Percentiles rank a stretch among this genome's conserved stretches.
Conservation (phyloP, 106 monocot species). For the Posidonia australis region DNA sequence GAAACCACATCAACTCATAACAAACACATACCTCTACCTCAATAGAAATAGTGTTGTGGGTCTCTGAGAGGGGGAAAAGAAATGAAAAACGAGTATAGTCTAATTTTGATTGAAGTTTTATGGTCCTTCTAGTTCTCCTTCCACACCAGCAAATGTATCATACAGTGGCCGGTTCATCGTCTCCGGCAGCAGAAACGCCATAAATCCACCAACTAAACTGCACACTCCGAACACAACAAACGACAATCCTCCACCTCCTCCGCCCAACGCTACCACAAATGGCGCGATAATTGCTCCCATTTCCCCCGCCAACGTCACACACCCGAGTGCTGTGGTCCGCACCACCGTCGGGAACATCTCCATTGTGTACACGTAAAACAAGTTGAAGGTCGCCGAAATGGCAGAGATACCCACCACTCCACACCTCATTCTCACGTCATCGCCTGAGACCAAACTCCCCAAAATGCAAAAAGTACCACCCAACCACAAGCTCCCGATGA, state of each 20-base stretch:
- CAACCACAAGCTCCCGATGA: constrained; percentile 52
- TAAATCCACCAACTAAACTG: constrained; percentile 11
- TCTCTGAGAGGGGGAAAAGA: too few relatives aligned
- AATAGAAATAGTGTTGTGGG: too few relatives aligned
- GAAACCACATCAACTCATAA: too few relatives aligned
- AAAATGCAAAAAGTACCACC: constrained; percentile 47
- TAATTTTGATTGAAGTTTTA: too few relatives aligned
- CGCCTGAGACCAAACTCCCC: constrained; percentile 20
- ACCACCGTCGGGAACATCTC: constrained; percentile 89
- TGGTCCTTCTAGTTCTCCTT: too few relatives aligned
- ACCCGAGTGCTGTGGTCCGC: constrained; percentile 62
- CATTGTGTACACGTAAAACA: constrained; percentile 56
- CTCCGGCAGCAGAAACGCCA: constrained; percentile 21
- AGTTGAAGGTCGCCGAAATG: constrained; percentile 73
- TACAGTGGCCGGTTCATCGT: constrained; percentile 18
- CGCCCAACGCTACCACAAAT: constrained; percentile 40
- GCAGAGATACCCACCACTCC: constrained; percentile 77
- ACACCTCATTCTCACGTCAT: constrained; percentile 35
- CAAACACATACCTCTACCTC: too few relatives aligned
- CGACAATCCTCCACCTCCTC: constrained; percentile 13
- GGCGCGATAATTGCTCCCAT: constrained; percentile 68
- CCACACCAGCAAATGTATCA: constrained; percentile 22
- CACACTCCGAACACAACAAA: constrained; percentile 19
- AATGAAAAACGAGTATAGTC: too few relatives aligned
- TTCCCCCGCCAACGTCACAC: constrained; percentile 44